These are phyloP conservation scores for Jatropha multifida DNA, from an alignment of 441 rosid genomes.

Conservation along the genomic window DNA sequence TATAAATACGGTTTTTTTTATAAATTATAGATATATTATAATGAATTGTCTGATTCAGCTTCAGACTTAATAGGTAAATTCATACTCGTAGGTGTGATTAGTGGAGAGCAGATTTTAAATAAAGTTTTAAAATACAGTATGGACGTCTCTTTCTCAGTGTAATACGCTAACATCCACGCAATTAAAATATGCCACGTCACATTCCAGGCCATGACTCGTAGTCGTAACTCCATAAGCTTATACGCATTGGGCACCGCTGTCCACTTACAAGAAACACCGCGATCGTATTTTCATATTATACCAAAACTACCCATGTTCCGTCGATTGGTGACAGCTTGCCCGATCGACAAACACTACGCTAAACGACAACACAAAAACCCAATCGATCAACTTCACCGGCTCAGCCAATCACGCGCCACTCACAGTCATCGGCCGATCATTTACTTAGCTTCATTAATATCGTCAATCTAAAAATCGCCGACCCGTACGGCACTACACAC, in stretches of 20 bases:
- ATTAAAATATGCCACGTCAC: background rate
- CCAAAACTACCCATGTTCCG: constrained; percentile 12
- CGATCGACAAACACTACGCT: background rate
- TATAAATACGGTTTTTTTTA: no score
- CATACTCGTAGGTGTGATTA: no score
- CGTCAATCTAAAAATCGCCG: constrained; percentile 3
- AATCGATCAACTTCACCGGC: background rate
- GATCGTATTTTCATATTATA: background rate
- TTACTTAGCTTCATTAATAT: background rate
- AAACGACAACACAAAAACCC: constrained; percentile 4
- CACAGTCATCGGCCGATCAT: background rate
- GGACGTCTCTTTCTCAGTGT: background rate
- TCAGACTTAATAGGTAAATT: no score
- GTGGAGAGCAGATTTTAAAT: no score
- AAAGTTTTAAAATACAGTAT: no score
- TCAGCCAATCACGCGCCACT: background rate
- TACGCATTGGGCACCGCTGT: no score
- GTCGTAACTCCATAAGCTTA: no score
- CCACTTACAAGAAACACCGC: background rate
- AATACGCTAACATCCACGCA: constrained; percentile 4
- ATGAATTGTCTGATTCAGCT: no score
- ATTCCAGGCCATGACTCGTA: background rate
- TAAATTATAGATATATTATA: no score
- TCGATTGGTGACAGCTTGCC: constrained; percentile 8
- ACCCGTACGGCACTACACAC: no score